A percentile compares a stretch with the other conserved stretches of the same genome.
Conservation (phyloP, 257 asterid species). For the Solanum paucissectum region DNA sequence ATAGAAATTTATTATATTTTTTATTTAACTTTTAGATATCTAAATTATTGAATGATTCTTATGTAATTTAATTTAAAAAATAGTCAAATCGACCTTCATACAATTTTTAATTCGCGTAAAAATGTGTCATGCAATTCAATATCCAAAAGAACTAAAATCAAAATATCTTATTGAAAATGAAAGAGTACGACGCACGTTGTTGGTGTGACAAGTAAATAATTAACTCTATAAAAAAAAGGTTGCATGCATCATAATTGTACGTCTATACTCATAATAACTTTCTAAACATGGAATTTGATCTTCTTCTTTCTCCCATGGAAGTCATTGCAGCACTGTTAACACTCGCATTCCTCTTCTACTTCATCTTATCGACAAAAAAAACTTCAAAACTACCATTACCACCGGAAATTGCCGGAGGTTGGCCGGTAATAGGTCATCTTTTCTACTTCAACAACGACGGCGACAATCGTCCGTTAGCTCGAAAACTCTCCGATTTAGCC, state of each 20-base stretch:
- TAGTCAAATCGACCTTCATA: rapidly evolving
- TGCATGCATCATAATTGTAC: too few species aligned
- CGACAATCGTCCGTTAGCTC: not conserved
- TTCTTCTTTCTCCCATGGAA: not conserved
- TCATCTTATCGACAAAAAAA: not conserved
- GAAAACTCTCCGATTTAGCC: conserved; percentile 4
- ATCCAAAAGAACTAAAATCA: too few species aligned
- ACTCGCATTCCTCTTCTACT: not conserved
- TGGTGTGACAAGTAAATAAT: too few species aligned
- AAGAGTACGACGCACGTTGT: too few species aligned
- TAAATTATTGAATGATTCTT: too few species aligned
- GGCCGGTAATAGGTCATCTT: not conserved
- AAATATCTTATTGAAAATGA: too few species aligned
- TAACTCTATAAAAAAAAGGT: too few species aligned
- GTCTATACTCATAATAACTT: not conserved
- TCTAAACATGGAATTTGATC: not conserved
- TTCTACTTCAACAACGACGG: not conserved
- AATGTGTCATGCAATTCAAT: too few species aligned
- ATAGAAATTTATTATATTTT: too few species aligned
- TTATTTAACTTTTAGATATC: too few species aligned
- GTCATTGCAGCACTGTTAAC: not conserved
- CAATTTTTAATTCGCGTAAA: rapidly evolving
- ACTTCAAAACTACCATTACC: not conserved
- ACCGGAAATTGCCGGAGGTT: not conserved
- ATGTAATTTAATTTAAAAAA: rapidly evolving